Percentiles rank a stretch among this genome's conserved stretches.
phyloP scores from a whole-genome alignment of 164 flowering plant genomes.

The Dillenia suffruticosa region DNA sequence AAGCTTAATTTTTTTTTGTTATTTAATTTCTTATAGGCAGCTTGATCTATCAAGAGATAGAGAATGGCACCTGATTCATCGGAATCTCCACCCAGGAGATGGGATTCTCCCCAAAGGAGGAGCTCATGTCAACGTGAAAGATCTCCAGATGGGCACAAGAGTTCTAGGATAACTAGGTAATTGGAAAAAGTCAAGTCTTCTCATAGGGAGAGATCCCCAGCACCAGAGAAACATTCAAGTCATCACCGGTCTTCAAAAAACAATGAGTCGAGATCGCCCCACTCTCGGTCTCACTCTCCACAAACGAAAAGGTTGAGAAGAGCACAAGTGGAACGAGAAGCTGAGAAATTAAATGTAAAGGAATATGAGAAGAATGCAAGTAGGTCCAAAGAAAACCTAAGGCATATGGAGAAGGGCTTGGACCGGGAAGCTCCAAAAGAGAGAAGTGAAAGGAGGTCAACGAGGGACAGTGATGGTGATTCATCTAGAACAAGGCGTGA shows the following conservation, averaged over 20 bases:
- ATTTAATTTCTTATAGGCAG: too few species aligned
- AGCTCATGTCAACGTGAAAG: slow-evolving; percentile 40
- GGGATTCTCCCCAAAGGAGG: slow-evolving; percentile 34
- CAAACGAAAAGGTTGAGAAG: slow-evolving; percentile 40
- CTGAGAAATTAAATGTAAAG: slow-evolving; percentile 21
- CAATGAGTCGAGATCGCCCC: slow-evolving; percentile 20
- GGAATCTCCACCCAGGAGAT: slow-evolving; percentile 39
- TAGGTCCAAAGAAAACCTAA: slow-evolving; percentile 26
- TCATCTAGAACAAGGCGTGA: slow-evolving; percentile 40
- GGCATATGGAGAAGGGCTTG: slow-evolving; percentile 25
- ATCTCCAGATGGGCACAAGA: slow-evolving; percentile 39
- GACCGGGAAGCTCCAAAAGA: slow-evolving; percentile 30
- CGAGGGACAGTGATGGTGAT: slow-evolving; percentile 36
- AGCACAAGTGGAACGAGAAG: slow-evolving; percentile 37
- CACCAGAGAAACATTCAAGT: slow-evolving; percentile 23
- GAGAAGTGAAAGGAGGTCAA: slow-evolving; percentile 34
- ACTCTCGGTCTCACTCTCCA: slow-evolving; percentile 50
- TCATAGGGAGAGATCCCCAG: slow-evolving; percentile 17
- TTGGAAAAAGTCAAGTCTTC: slow-evolving; percentile 25
- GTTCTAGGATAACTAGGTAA: slow-evolving; percentile 34
- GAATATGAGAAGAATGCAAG: slow-evolving; percentile 19
- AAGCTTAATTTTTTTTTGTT: too few species aligned
- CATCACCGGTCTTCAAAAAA: slow-evolving; percentile 25
- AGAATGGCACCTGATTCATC: slow-evolving; percentile 28
- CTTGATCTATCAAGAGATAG: too few species aligned